Base-by-base conservation (phyloP, 176 grass and related monocot genomes). In the Lolium perenne region DNA sequence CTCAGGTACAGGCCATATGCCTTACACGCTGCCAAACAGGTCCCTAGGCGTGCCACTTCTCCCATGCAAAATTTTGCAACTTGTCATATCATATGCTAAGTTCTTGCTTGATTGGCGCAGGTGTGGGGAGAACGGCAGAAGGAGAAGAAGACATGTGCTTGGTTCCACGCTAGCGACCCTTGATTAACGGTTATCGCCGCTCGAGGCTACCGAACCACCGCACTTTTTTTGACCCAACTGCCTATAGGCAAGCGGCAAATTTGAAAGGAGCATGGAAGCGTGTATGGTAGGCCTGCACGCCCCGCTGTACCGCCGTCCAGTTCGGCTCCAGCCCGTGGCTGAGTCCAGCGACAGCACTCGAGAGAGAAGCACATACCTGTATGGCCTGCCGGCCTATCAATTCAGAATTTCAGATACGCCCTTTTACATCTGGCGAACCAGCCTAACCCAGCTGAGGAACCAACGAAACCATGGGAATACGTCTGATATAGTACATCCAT, bases 191-290 rank as follows among this genome's bases (percentile, higher is more conserved):
- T 18, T 51, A 15, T 61, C 25, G 45, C 16, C 47, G 64, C 29
- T 72, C 74, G 75, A 84, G 65, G 65, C 64, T 51, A 88, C 81
- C 75, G 40, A 88, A 79, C 75, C 29, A 1, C 26, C 2, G 14
- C 0, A 4, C 61, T 53, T 71, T 77, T 77, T 20, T 71, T 83
- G 63, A 83, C 62, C 51, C 50, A 73, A 80, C 77, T 49, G 16
- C n/a, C 8, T 32, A 80, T 8, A 53, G 14, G 80, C 76, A 71
- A 1, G 50, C 10, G 38, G 41, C 15, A 17, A 74, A 74, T 74
- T 50, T 15, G 71, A 45, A 49, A 74, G 71, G 43, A 15, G n/a
- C 71, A 16, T 10, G 11, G 43, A 15, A 25, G 71, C 45, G 41
- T 73, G 71, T 16, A 74, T 25, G 12, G 78, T 69, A 40, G 47